phyloP scores from a whole-genome alignment of 306 rosid species.

The Lathyrus oleraceus region DNA sequence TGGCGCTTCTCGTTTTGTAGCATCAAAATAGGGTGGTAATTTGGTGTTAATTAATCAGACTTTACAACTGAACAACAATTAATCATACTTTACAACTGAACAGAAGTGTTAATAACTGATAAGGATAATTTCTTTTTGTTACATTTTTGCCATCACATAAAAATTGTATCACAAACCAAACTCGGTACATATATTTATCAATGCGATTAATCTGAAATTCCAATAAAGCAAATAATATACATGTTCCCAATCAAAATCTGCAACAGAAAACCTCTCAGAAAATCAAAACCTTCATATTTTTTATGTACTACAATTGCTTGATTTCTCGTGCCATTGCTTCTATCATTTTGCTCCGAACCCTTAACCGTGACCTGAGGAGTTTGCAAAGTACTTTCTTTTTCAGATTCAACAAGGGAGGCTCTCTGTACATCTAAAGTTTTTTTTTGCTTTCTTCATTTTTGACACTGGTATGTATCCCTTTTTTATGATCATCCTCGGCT shows the following conservation, averaged over 20 bases:
- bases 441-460: constrained; percentile 37
- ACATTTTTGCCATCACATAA: background rate
- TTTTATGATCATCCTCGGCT: constrained; percentile 61
- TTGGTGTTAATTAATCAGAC: no score
- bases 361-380: constrained; percentile 28
- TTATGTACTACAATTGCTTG: constrained; percentile 51
- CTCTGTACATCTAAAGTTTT: constrained; percentile 33
- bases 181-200: constrained; percentile 9
- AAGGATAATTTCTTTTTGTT: background rate
- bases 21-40: no score
- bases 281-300: constrained; percentile 57
- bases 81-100: background rate
- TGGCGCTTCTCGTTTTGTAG: no score
- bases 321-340: constrained; percentile 36
- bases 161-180: constrained; percentile 1
- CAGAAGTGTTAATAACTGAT: no score
- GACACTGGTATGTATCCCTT: constrained; percentile 8
- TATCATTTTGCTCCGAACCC: constrained; percentile 36
- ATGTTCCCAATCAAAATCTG: constrained; percentile 38
- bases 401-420: constrained; percentile 38
- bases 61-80: no score
- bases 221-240: constrained; percentile 31
- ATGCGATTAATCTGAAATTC: constrained; percentile 22
- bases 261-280: constrained; percentile 46
- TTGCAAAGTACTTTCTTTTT: constrained; percentile 29